A percentile compares a stretch with the other conserved stretches of the same genome.
Conservation (phyloP, 768 basidiomycete genomes). For the Lactarius sanguifluus region DNA sequence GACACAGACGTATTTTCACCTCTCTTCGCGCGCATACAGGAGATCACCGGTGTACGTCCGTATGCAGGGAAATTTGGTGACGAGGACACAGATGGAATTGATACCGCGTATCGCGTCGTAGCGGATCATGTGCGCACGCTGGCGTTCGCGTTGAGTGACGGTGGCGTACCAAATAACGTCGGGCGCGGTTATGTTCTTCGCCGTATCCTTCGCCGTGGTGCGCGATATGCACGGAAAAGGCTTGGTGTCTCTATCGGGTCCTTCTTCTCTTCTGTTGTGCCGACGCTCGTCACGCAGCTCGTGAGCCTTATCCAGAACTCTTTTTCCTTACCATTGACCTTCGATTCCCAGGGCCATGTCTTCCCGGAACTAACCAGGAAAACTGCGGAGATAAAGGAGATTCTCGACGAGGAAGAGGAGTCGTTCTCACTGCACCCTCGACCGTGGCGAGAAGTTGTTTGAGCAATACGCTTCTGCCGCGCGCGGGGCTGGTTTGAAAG, state of each 20-base stretch:
- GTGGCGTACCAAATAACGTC: conserved; percentile 94
- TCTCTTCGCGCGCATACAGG: conserved; percentile 82
- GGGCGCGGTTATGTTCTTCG: conserved; percentile 97
- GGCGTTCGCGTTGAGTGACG: conserved; percentile 94
- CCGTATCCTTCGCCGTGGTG: conserved; percentile 88
- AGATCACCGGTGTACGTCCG: conserved; percentile 82
- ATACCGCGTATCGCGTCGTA: conserved; percentile 96
- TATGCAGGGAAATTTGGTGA: conserved; percentile 91
- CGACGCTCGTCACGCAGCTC: conserved; percentile 86
- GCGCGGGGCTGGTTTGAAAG: conserved; percentile 54
- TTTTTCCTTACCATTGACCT: conserved; percentile 11
- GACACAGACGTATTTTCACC: conserved; percentile 95
- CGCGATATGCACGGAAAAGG: conserved; percentile 95
- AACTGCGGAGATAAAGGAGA: conserved; percentile 83
- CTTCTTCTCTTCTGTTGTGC: conserved; percentile 92
- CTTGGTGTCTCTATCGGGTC: conserved; percentile 88
- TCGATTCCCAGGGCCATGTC: conserved; percentile 58
- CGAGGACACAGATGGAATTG: conserved; percentile 94
- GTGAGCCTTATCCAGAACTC: conserved; percentile 43
- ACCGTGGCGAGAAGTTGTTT: conserved; percentile 94
- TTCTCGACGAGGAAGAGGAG: conserved; percentile 95
- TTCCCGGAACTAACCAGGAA: conserved; percentile 94
- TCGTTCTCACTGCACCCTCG: conserved; percentile 97
- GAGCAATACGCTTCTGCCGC: conserved; percentile 80
- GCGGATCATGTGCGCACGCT: conserved; percentile 96